Base-by-base conservation (phyloP, 1,139 yeast genomes). In the Yamadazyma friedrichii region DNA sequence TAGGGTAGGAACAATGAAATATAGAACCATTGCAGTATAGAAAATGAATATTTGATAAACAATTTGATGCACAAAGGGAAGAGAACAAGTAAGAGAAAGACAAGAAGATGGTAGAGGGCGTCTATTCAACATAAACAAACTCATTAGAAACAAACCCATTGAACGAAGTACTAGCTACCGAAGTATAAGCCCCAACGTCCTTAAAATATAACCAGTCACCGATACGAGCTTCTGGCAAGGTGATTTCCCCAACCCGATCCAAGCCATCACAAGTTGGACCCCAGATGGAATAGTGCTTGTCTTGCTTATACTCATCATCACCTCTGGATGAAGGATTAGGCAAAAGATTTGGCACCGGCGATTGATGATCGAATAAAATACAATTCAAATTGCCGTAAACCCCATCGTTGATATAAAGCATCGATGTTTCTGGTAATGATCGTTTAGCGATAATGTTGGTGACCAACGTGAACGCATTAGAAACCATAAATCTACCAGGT, bases 231-330 rank as follows among this genome's bases (percentile, higher is more conserved):
- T 81, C 71, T 57, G 91, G 70, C 37, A 54, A 53, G 44, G 79
- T 67, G 32, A 68, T 71, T 39, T 72, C 63, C 22, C 86, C 64
- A 44, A 93, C 80, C 61, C 96, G 86, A 62, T 93, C 98, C 50
- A 93, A 73, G 4, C 98, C 97, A 64, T 93, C 98, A 66, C 98
- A 93, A 16, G 98, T 93, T 37, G 98, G 98, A 8, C 98, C 98
- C 98, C 98, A 93, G 45, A 93, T 76, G 15, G 96, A 82, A 57
- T 71, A 88, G 52, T 61, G 65, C 47, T 43, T 28, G 15, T 15
- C 28, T 15, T 15, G 16, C 12, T 6, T 24, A n/a, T 24, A 12
- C 5, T 27, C 26, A 11, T 17, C 52, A 53, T 50, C 58, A 50
- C 46, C 48, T 40, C 47, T 50, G 44, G 52, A 55, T 41, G 47